Conservation (phyloP, 805 yeast genomes). For the Torulaspora quercuum region DNA sequence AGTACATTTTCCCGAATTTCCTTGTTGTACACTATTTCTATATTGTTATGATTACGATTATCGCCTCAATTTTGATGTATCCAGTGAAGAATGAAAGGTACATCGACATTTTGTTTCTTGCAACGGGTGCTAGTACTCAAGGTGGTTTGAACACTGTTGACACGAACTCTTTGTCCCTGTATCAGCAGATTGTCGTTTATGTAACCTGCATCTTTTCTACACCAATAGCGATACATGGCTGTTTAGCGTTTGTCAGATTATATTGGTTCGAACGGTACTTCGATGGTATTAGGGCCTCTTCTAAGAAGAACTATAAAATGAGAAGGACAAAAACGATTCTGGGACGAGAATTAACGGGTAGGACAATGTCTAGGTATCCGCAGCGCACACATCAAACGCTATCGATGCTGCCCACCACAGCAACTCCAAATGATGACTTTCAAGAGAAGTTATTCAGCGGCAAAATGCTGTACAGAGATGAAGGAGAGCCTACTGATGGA, state of each 20-base stretch:
- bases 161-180: slow-evolving; percentile 57
- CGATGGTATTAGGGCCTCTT: slow-evolving; percentile 71
- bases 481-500: slow-evolving; percentile 15
- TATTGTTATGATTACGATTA: slow-evolving; percentile 53
- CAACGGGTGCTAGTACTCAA: slow-evolving; percentile 78
- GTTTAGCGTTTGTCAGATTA: slow-evolving; percentile 69
- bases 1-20: slow-evolving; percentile 43
- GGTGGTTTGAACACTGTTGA: slow-evolving; percentile 87
- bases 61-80: slow-evolving; percentile 73
- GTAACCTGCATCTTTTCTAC: slow-evolving; percentile 64
- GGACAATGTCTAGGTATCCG: slow-evolving; percentile 21
- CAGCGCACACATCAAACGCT: slow-evolving; percentile 9
- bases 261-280: slow-evolving; percentile 88
- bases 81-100: slow-evolving; percentile 65
- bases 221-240: slow-evolving; percentile 84
- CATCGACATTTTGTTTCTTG: slow-evolving; percentile 75
- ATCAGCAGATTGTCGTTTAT: slow-evolving; percentile 77
- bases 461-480: slow-evolving; percentile 35
- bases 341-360: slow-evolving; percentile 33
- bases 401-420: slow-evolving; percentile 6
- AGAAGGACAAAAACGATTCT: slow-evolving; percentile 55
- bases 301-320: slow-evolving; percentile 77
- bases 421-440: slow-evolving; percentile 23
- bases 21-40: slow-evolving; percentile 71
- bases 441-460: slow-evolving; percentile 39